Evolutionary conservation across 2,329 filamentous ascomycete species (phyloP).

Genomic region (Pestalotiopsis sp.): DNA sequence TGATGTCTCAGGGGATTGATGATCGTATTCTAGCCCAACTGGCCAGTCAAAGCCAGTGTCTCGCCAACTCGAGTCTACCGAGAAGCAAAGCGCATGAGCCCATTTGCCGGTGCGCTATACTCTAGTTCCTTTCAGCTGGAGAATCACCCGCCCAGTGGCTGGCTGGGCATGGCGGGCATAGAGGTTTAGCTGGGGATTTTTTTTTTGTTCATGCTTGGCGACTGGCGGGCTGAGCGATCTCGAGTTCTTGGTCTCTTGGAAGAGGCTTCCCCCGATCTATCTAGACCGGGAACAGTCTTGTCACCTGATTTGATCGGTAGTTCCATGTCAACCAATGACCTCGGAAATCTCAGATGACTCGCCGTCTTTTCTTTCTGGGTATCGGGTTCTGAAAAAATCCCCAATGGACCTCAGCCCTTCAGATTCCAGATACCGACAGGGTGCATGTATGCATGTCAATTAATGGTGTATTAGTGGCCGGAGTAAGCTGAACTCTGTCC

Average conservation of each 20-base stretch:
- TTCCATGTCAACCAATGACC: neutral
- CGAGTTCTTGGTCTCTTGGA: neutral
- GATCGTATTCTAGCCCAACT: neutral
- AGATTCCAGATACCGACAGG: too few relatives aligned
- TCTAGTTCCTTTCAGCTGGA: neutral
- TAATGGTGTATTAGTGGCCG: neutral
- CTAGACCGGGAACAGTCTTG: neutral
- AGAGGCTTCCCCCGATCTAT: neutral
- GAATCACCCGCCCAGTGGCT: neutral
- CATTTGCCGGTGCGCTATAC: neutral
- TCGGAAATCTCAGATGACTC: neutral
- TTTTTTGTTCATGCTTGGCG: neutral
- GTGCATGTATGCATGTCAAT: neutral
- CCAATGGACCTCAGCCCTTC: too few relatives aligned
- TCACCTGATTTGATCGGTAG: neutral
- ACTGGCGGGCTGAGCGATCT: neutral
- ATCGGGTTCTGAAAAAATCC: too few relatives aligned
- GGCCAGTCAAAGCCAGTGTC: neutral
- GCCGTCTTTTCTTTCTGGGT: neutral
- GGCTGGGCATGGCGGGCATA: neutral
- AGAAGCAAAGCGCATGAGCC: neutral
- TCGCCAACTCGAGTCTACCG: neutral
- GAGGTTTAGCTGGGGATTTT: too few relatives aligned
- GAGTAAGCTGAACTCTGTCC: neutral
- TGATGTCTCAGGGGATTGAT: neutral